Percentiles rank a stretch among this genome's conserved stretches.
Conservation (phyloP, 106 monocot genomes). For the Gastrodia elata region DNA sequence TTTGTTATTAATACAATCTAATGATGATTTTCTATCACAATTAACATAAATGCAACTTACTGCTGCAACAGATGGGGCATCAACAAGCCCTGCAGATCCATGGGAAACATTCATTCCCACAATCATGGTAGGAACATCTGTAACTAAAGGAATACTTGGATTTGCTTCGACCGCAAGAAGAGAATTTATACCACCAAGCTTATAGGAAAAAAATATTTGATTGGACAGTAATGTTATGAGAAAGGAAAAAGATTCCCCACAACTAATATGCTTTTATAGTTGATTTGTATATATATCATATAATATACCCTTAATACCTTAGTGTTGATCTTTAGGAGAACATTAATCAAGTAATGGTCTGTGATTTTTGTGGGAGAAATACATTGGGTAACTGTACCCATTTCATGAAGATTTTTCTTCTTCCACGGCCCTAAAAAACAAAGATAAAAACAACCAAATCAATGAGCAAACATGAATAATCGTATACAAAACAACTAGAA, state of each 20-base stretch:
- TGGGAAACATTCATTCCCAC: slow-evolving; percentile 76
- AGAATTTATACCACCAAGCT: slow-evolving; percentile 70
- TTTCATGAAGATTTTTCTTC: slow-evolving; percentile 64
- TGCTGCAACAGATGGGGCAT: slow-evolving; percentile 70
- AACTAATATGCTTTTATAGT: not conserved
- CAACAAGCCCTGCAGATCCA: slow-evolving; percentile 48
- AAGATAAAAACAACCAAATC: not conserved
- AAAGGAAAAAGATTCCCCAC: not conserved
- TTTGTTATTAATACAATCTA: not conserved
- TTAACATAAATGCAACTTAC: slow-evolving; percentile 19
- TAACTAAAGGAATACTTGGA: slow-evolving; percentile 37
- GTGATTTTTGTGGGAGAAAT: slow-evolving; percentile 51
- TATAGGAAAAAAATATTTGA: slow-evolving; percentile 4
- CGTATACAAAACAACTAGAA: not conserved
- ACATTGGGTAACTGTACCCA: slow-evolving; percentile 65
- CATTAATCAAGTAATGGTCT: slow-evolving; percentile 71
- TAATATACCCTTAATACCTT: slow-evolving; percentile 29
- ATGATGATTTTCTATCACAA: not conserved
- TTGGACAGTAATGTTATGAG: not conserved
- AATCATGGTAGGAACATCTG: slow-evolving; percentile 53
- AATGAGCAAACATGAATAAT: not conserved
- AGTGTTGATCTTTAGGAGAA: slow-evolving; percentile 73
- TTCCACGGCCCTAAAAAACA: slow-evolving; percentile 68
- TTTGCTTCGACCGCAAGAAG: slow-evolving; percentile 31
- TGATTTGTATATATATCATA: not conserved